Percentiles rank a stretch among this genome's conserved stretches.
phyloP scores from a whole-genome alignment of 176 grass and related monocot genomes.

The Bromus sterilis region DNA sequence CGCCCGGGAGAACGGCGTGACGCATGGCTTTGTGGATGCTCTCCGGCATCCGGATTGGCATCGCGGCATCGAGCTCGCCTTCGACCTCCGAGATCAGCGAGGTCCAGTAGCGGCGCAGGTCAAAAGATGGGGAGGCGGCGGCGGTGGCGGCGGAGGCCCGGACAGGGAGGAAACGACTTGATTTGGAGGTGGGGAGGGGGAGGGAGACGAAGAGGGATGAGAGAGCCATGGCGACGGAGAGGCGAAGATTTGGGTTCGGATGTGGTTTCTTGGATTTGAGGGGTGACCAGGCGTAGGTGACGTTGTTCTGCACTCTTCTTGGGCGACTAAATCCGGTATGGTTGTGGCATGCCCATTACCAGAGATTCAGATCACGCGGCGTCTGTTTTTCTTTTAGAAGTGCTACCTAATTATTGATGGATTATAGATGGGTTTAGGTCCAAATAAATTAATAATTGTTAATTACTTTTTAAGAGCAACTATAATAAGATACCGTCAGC shows the following conservation, averaged over 20 bases:
- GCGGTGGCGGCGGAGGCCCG: slow-evolving; percentile 14
- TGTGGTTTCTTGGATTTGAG: background rate
- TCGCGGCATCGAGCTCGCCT: slow-evolving; percentile 56
- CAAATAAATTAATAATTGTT: too few relatives aligned
- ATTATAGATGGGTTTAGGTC: too few relatives aligned
- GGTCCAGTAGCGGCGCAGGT: slow-evolving; percentile 84
- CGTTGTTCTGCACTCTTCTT: background rate
- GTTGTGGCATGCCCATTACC: background rate
- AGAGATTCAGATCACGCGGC: background rate
- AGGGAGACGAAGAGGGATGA: slow-evolving; percentile 33
- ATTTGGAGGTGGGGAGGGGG: slow-evolving; percentile 10
- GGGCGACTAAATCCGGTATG: background rate
- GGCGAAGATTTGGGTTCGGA: slow-evolving; percentile 13
- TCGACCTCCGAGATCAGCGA: slow-evolving; percentile 69
- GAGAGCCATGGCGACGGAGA: slow-evolving; percentile 48
- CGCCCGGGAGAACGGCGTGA: slow-evolving; percentile 59
- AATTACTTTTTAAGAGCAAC: too few relatives aligned
- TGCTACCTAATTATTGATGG: too few relatives aligned
- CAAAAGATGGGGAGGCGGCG: slow-evolving; percentile 42
- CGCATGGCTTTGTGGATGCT: slow-evolving; percentile 82
- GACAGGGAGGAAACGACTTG: slow-evolving; percentile 1
- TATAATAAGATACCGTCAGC: too few relatives aligned
- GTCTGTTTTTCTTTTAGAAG: too few relatives aligned
- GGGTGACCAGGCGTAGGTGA: background rate
- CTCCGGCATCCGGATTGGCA: slow-evolving; percentile 64